Conservation (phyloP, 495 filamentous ascomycete genomes). For the Talaromyces trachyspermus region DNA sequence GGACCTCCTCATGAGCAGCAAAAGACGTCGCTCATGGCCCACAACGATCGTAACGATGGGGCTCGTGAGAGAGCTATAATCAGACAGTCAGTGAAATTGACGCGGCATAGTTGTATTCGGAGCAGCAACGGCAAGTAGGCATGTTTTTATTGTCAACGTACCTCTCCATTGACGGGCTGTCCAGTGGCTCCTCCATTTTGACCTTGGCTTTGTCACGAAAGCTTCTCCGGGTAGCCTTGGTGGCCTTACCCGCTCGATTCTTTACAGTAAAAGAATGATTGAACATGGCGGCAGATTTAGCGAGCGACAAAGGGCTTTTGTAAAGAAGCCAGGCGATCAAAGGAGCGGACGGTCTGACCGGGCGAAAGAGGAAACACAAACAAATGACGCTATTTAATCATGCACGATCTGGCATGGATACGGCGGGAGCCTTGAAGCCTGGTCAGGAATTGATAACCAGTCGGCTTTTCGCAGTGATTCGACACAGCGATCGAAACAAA, state of each 20-base stretch:
- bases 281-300: conserved; percentile 9
- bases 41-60: conserved; percentile 80
- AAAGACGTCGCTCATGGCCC: conserved; percentile 70
- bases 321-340: conserved; percentile 3
- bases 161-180: conserved; percentile 45
- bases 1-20: conserved; percentile 62
- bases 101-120: neutral
- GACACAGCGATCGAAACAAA: conserved; percentile 1
- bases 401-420: conserved; percentile 8
- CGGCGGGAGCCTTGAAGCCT: conserved; percentile 13
- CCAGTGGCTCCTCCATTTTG: conserved; percentile 62
- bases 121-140: neutral
- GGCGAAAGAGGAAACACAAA: conserved; percentile 22
- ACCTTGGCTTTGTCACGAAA: conserved; percentile 65
- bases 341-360: conserved; percentile 18
- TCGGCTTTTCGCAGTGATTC: neutral
- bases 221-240: conserved; percentile 64
- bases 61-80: conserved; percentile 53
- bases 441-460: conserved; percentile 9
- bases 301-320: conserved; percentile 4
- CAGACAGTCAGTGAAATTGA: conserved; percentile 28
- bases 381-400: conserved; percentile 13
- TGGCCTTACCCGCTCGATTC: conserved; percentile 71
- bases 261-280: conserved; percentile 50
- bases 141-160: conserved; percentile 21